phyloP scores from a whole-genome alignment of 2,329 filamentous ascomycete genomes.

The Diaporthe longicolla region DNA sequence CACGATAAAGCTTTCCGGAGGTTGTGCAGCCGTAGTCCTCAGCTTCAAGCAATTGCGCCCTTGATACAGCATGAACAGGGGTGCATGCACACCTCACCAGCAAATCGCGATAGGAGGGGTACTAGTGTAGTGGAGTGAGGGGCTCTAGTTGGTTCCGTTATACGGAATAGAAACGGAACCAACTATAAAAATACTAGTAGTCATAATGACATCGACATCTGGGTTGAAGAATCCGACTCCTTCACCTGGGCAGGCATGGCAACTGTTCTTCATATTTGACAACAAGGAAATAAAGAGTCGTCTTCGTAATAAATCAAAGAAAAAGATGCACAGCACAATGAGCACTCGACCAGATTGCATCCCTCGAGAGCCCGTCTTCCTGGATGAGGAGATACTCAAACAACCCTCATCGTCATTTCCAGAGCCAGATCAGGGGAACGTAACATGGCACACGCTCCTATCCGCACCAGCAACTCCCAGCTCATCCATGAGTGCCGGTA shows the following conservation, averaged over 20 bases:
- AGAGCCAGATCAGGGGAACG: not conserved
- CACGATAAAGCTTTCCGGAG: not conserved
- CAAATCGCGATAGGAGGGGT: not conserved
- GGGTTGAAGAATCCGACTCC: not conserved
- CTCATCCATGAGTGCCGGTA: constrained; percentile 11
- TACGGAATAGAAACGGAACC: too few species aligned
- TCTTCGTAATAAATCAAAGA: not conserved
- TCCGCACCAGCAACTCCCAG: not conserved
- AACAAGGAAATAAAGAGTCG: not conserved
- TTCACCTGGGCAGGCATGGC: too few species aligned
- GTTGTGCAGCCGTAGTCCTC: not conserved
- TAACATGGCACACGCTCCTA: constrained; percentile 21
- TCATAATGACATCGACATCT: not conserved
- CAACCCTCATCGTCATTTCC: not conserved
- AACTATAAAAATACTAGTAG: not conserved
- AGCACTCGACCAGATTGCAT: not conserved
- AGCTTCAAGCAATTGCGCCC: not conserved
- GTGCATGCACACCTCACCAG: too few species aligned
- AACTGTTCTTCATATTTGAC: too few species aligned
- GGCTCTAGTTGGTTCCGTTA: too few species aligned
- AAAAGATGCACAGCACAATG: not conserved
- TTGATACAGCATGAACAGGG: not conserved
- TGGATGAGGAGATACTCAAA: not conserved
- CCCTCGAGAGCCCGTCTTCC: not conserved
- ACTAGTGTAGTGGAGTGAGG: not conserved